Conservation (phyloP, 352 stramenopile species). For the Phytophthora vignae region DNA sequence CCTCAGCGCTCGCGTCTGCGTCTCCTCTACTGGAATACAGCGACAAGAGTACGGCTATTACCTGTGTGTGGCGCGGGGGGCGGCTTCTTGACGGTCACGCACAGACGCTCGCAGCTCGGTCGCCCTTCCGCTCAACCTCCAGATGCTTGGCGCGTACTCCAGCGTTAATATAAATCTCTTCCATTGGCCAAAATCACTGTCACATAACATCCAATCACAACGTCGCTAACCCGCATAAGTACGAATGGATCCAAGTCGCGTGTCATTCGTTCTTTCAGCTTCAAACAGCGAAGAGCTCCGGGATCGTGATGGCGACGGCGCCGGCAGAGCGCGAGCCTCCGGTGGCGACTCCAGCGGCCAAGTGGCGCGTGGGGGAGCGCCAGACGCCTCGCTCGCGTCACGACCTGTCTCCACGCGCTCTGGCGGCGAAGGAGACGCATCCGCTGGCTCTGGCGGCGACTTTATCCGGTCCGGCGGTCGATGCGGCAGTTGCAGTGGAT, state of each 20-base stretch:
- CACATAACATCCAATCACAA: conserved; percentile 31
- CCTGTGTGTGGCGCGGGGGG: conserved; percentile 18
- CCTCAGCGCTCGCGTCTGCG: neutral
- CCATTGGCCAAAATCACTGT: conserved; percentile 32
- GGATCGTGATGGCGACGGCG: conserved; percentile 18
- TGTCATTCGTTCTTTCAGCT: conserved; percentile 5
- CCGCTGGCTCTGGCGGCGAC: conserved; percentile 42
- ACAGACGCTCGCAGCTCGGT: neutral
- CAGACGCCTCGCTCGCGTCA: conserved; percentile 34
- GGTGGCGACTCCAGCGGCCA: conserved; percentile 8
- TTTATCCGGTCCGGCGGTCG: conserved; percentile 3
- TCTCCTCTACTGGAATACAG: neutral
- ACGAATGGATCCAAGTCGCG: conserved; percentile 17
- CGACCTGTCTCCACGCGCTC: conserved; percentile 23
- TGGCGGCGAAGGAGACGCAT: conserved; percentile 53
- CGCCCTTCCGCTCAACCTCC: conserved; percentile 18
- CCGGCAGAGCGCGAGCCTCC: conserved; percentile 18
- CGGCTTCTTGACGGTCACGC: conserved; percentile 15
- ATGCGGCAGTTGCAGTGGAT: conserved; percentile 5
- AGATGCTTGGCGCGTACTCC: conserved; percentile 38
- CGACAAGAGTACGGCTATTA: conserved; percentile 3
- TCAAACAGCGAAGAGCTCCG: conserved; percentile 26
- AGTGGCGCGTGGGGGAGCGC: conserved; percentile 60
- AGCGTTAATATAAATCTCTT: neutral
- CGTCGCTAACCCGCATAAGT: conserved; percentile 11